Evolutionary conservation across 345 rosid species (phyloP).

Genomic region (Odontarrhena argentea): DNA sequence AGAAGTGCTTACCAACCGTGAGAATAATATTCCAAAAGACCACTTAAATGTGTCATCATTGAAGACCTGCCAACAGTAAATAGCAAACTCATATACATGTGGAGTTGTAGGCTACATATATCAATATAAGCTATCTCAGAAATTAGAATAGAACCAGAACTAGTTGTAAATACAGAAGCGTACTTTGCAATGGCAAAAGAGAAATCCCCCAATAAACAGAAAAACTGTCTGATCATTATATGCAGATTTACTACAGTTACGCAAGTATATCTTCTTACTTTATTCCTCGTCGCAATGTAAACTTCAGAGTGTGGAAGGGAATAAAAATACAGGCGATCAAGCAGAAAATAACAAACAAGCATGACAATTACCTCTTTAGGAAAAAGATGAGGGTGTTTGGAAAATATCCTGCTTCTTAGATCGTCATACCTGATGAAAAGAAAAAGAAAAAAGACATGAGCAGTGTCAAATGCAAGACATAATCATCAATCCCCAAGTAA

Average conservation of each 20-base stretch:
- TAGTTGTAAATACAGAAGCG: slow-evolving; percentile 16
- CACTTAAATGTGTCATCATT: slow-evolving; percentile 88
- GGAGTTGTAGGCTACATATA: not conserved
- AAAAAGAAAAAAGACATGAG: slow-evolving; percentile 3
- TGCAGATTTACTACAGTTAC: not conserved
- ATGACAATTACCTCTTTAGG: slow-evolving; percentile 74
- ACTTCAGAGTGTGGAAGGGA: no score
- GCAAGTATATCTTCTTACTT: not conserved
- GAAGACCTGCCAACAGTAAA: slow-evolving; percentile 60
- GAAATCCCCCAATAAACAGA: not conserved
- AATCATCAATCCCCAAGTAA: slow-evolving; percentile 11
- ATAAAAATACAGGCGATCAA: no score
- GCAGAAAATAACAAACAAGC: not conserved
- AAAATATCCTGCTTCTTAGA: slow-evolving; percentile 76
- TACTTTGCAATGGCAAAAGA: slow-evolving; percentile 5
- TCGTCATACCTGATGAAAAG: slow-evolving; percentile 63
- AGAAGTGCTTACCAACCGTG: slow-evolving; percentile 76
- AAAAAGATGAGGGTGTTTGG: slow-evolving; percentile 81
- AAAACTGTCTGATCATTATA: not conserved
- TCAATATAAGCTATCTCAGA: slow-evolving; percentile 1
- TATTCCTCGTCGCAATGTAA: no score
- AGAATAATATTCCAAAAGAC: slow-evolving; percentile 96
- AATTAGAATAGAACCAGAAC: slow-evolving; percentile 10
- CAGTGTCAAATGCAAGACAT: not conserved
- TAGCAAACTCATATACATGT: slow-evolving; percentile 29